Evolutionary conservation across 2,329 filamentous ascomycete genomes (phyloP).

Genomic region (Pezicula carpinea): DNA sequence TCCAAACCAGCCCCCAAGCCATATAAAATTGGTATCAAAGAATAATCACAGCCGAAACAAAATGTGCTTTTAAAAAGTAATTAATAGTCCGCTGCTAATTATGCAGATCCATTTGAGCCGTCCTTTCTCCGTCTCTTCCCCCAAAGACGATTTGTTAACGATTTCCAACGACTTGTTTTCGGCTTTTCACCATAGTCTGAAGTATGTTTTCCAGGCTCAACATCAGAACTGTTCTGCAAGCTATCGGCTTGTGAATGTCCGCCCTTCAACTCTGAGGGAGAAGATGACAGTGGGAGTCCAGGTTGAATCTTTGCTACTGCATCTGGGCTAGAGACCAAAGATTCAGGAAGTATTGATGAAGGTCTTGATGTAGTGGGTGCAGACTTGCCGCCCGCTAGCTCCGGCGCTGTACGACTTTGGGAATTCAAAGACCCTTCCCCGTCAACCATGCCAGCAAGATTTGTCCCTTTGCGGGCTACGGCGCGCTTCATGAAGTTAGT

Average conservation of each 20-base stretch:
- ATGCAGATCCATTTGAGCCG: not conserved
- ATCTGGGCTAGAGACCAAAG: too few relatives aligned
- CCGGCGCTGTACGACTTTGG: not conserved
- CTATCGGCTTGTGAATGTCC: not conserved
- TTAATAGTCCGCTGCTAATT: too few relatives aligned
- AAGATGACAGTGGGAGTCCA: not conserved
- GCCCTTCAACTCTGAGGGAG: not conserved
- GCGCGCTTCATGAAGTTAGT: conserved; percentile 39
- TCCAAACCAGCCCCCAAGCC: too few relatives aligned
- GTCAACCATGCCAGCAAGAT: conserved; percentile 16
- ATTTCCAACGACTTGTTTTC: conserved; percentile 23
- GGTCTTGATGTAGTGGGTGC: too few relatives aligned
- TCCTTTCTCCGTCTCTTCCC: conserved; percentile 1
- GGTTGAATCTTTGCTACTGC: too few relatives aligned
- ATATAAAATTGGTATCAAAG: too few relatives aligned
- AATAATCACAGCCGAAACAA: too few relatives aligned
- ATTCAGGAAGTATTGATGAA: too few relatives aligned
- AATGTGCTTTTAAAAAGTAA: too few relatives aligned
- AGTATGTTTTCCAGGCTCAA: not conserved
- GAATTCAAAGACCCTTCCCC: conserved; percentile 15
- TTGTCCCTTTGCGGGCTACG: conserved; percentile 18
- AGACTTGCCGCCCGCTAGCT: not conserved
- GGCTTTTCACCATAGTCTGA: conserved; percentile 11
- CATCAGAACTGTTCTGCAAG: not conserved
- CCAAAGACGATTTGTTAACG: conserved; percentile 23